phyloP scores from a whole-genome alignment of 371 early-diverging fungal genomes.

The Saksenaea vasiformis region DNA sequence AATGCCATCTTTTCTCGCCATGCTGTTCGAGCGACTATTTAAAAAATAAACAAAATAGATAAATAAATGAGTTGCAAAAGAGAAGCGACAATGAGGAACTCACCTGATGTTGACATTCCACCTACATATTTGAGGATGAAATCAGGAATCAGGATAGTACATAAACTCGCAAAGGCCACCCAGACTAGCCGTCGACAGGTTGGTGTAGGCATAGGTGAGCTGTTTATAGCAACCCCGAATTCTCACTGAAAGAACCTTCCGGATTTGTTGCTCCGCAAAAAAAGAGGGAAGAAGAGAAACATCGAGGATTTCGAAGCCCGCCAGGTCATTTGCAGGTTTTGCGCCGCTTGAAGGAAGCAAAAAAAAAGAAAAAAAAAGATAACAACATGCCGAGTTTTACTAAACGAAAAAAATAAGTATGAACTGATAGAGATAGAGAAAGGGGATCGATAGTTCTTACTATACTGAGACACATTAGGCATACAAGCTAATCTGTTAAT shows the following conservation, averaged over 20 bases:
- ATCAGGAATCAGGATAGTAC: constrained; percentile 30
- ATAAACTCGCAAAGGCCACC: constrained; percentile 25
- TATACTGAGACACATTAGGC: too few relatives aligned
- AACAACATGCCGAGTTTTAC: too few relatives aligned
- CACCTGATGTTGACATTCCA: constrained; percentile 35
- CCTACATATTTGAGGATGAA: constrained; percentile 32
- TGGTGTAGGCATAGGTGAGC: constrained; percentile 24
- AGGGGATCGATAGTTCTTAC: too few relatives aligned
- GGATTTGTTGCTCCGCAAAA: constrained; percentile 5
- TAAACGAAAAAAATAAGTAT: too few relatives aligned
- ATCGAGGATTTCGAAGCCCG: not conserved
- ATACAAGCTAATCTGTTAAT: too few relatives aligned
- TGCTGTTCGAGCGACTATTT: constrained; percentile 38
- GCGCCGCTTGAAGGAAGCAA: too few relatives aligned
- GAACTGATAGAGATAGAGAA: too few relatives aligned
- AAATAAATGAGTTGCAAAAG: not conserved
- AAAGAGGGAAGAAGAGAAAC: not conserved
- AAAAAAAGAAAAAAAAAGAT: too few relatives aligned
- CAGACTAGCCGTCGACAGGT: constrained; percentile 26
- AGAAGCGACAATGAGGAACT: not conserved
- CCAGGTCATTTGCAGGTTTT: not conserved
- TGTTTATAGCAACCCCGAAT: constrained; percentile 19
- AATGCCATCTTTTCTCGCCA: constrained; percentile 55
- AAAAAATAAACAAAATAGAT: not conserved
- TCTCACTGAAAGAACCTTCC: constrained; percentile 16